phyloP scores from a whole-genome alignment of 305 asterid species.

The Fraxinus baroniana region DNA sequence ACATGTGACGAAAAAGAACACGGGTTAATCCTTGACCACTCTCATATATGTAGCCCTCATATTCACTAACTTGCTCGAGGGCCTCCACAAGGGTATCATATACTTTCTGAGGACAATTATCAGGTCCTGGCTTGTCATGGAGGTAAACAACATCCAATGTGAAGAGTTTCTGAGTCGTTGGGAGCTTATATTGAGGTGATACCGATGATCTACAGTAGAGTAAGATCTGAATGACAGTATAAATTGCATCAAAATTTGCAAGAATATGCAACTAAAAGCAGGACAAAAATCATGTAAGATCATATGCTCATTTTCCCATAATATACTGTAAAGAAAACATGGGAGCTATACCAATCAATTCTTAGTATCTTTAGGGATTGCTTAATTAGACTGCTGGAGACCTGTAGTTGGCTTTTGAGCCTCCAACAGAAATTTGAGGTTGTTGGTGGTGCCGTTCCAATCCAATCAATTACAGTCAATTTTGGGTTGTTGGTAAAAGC shows the following conservation, averaged over 20 bases:
- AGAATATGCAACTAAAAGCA: not conserved
- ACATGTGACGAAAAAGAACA: conserved; percentile 68
- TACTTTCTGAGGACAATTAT: conserved; percentile 85
- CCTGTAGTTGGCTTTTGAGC: not conserved
- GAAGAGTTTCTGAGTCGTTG: conserved; percentile 67
- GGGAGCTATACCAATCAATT: not conserved
- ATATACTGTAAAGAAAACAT: not conserved
- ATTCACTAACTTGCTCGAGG: conserved; percentile 72
- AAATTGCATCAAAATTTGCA: conserved; percentile 6
- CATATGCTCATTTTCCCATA: not conserved
- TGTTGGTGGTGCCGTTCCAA: not conserved
- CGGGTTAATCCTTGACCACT: conserved; percentile 89
- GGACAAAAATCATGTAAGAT: not conserved
- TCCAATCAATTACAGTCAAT: not conserved
- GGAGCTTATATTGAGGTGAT: conserved; percentile 66
- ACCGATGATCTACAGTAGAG: conserved; percentile 84
- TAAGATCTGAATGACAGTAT: conserved; percentile 49
- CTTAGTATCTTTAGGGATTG: not conserved
- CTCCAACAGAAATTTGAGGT: not conserved
- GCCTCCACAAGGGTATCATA: conserved; percentile 91
- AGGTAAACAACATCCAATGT: conserved; percentile 87
- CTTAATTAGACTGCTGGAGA: not conserved
- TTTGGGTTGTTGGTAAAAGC: not conserved
- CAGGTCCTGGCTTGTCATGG: conserved; percentile 94
- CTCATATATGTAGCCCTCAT: conserved; percentile 85